Evolutionary conservation across 768 basidiomycete genomes (phyloP).

Genomic region (Boletales sp.): DNA sequence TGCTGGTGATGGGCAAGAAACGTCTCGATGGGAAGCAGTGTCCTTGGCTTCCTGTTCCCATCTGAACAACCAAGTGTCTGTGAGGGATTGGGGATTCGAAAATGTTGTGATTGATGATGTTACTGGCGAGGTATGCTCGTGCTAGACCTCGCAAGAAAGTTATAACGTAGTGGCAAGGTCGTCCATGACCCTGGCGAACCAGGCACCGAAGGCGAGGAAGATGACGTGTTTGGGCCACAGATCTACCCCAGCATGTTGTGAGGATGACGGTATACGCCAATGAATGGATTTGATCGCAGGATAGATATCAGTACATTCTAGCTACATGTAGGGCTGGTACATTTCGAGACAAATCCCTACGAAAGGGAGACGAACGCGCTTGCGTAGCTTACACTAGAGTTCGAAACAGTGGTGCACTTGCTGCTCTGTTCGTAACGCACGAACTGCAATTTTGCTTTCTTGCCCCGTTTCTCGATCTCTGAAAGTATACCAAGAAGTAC

Average conservation of each 20-base stretch:
- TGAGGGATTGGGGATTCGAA: constrained; percentile 80
- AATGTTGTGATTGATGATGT: constrained; percentile 51
- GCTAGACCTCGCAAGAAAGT: background rate
- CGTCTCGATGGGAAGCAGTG: constrained; percentile 41
- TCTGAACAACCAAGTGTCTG: constrained; percentile 49
- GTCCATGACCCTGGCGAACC: constrained; percentile 66
- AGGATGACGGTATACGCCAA: background rate
- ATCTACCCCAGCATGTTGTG: constrained; percentile 20
- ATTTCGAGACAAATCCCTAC: constrained; percentile 11
- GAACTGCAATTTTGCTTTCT: constrained; percentile 56
- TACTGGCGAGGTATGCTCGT: constrained; percentile 52
- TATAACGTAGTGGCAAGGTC: constrained; percentile 41
- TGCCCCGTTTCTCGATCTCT: constrained; percentile 44
- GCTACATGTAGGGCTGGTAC: background rate
- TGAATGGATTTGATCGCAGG: no score
- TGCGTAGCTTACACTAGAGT: constrained; percentile 96
- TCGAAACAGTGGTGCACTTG: constrained; percentile 57
- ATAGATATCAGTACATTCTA: background rate
- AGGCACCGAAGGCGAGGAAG: constrained; percentile 58
- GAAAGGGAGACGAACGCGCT: constrained; percentile 74
- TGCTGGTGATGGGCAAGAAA: constrained; percentile 31
- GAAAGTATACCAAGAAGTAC: constrained; percentile 80
- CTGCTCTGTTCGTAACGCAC: constrained; percentile 94
- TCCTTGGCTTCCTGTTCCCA: constrained; percentile 55
- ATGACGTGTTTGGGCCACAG: constrained; percentile 57